Evolutionary conservation across 352 stramenopile species (phyloP), one percentile per base, ranked within the genome.

Genomic region (Pythium brachiatum): DNA sequence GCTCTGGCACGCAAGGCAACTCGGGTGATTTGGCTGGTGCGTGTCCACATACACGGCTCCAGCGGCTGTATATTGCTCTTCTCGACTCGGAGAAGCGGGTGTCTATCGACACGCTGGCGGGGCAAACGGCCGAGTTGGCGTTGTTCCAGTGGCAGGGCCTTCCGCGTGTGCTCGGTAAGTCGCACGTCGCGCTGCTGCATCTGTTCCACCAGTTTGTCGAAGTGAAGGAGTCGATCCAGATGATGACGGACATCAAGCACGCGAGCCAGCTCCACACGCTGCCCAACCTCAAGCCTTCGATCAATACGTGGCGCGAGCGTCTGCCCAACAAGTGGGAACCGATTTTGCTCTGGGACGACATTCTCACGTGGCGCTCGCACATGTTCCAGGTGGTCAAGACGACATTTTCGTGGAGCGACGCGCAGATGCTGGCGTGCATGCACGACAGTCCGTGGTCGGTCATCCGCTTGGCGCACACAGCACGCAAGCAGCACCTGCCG

Each of bases 281-380:
- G 9, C 91, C 91, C 20, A 96, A 97, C 52, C 76, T 97, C 32
- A 97, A 97, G 64, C 82, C 88, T 26, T 90, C 81, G 21, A 95
- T 97, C 68, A 95, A 96, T 75, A 96, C 88, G 52, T 98, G 92
- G 92, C 75, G 91, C 44, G 90, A 97, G 64, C 88, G 92, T 1
- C 72, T 98, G 48, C 92, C 92, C 9, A 98, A 98, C 72, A 95
- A 96, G 68, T 97, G 92, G 88, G 92, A 98, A 34, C 86, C 87
- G 13, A 94, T 97, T 70, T 68, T 96, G 56, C 68, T 96, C 12
- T 98, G 92, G 92, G 92, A 97, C 61, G 89, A 97, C 56, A 94
- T 98, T 32, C 72, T 98, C 20, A 97, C 88, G 56, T 98, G 92
- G 92, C 81, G 92, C 23, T 90, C 86, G 47, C 90, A 98, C 78